phyloP scores from a whole-genome alignment of 768 basidiomycete species.

The Tephrocybe sp. region DNA sequence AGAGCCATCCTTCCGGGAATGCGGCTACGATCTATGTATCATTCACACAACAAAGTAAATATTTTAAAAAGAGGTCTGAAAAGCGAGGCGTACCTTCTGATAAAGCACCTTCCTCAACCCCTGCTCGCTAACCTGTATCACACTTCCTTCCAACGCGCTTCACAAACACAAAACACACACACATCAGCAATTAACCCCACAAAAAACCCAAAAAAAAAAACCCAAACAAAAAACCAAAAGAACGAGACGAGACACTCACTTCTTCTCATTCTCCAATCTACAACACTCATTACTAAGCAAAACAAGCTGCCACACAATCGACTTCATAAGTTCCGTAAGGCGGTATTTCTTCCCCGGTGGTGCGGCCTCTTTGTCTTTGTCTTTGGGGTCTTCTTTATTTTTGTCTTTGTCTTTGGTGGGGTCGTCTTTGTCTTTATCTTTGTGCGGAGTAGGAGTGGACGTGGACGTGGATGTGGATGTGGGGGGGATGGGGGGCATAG shows the following conservation, averaged over 20 bases:
- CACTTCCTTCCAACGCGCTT: constrained; percentile 63
- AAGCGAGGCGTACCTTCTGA: constrained; percentile 71
- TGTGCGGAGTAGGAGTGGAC: no score
- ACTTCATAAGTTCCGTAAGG: constrained; percentile 79
- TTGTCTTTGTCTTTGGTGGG: constrained; percentile 17
- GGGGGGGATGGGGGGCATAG: no score
- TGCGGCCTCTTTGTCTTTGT: no score
- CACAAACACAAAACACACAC: no score
- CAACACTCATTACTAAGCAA: constrained; percentile 82
- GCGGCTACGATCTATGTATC: constrained; percentile 66
- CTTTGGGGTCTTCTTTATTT: constrained; percentile 26
- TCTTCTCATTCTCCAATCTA: constrained; percentile 63
- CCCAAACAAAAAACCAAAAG: neutral
- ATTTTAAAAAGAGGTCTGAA: no score
- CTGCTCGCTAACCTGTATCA: constrained; percentile 76
- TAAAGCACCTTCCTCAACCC: constrained; percentile 77
- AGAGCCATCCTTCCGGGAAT: constrained; percentile 84
- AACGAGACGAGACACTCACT: constrained; percentile 30
- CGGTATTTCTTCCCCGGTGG: constrained; percentile 77
- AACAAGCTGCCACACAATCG: constrained; percentile 76
- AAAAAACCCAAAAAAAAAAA: neutral
- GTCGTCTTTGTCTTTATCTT: constrained; percentile 22
- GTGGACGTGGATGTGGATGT: no score
- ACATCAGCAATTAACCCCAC: no score
- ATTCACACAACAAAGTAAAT: no score